phyloP scores from a whole-genome alignment of 768 basidiomycete genomes.

The Lactarius sp. region DNA sequence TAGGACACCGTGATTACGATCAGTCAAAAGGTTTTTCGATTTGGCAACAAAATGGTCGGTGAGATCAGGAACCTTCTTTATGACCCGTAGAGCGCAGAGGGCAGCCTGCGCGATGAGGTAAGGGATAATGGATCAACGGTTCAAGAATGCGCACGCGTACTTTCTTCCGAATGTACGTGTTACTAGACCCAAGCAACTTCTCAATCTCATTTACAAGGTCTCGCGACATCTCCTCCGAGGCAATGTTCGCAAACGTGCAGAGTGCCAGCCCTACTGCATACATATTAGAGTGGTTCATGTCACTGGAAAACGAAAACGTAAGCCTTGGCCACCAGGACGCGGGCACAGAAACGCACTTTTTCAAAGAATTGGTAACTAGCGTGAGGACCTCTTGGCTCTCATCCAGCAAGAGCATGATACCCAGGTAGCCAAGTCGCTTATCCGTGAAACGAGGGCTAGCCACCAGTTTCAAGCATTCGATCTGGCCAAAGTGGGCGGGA shows the following conservation, averaged over 20 bases:
- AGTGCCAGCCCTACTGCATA: conserved; percentile 96
- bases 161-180: conserved; percentile 99
- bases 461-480: conserved; percentile 92
- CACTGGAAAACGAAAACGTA: conserved; percentile 47
- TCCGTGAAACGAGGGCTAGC: conserved; percentile 94
- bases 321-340: background rate
- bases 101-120: conserved; percentile 60
- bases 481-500: conserved; percentile 98
- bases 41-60: conserved; percentile 87
- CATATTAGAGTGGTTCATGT: conserved; percentile 99
- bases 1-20: conserved; percentile 95
- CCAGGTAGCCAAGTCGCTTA: conserved; percentile 93
- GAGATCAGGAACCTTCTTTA: conserved; percentile 95
- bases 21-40: conserved; percentile 86
- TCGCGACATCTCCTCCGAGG: conserved; percentile 98
- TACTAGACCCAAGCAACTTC: conserved; percentile 93
- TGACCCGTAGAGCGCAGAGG: conserved; percentile 87
- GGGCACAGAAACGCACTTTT: conserved; percentile 62
- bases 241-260: conserved; percentile 98
- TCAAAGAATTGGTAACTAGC: conserved; percentile 94
- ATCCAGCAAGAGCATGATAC: conserved; percentile 95
- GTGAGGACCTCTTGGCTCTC: conserved; percentile 98
- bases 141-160: conserved; percentile 38
- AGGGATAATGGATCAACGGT: background rate
- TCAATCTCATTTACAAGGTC: conserved; percentile 98